phyloP scores from a whole-genome alignment of 768 basidiomycete genomes.

The Leccinum pellstonianum region DNA sequence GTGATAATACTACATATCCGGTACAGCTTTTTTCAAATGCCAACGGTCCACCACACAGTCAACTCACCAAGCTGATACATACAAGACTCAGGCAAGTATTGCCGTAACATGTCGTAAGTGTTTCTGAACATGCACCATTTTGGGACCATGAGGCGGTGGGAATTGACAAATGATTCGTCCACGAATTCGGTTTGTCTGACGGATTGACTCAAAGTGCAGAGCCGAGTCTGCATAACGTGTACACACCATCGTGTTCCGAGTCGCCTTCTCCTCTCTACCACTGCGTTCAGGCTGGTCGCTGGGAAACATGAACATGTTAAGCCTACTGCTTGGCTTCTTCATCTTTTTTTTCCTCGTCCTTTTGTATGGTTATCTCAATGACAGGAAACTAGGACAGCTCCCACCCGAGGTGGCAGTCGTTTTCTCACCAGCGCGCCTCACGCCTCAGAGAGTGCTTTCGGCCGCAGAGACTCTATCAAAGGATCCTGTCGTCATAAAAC shows the following conservation, averaged over 20 bases:
- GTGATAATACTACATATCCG: background rate
- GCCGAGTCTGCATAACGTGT: background rate
- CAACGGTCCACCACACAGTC: background rate
- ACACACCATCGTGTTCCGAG: background rate
- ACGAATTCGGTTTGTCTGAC: background rate
- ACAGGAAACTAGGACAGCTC: conserved; percentile 48
- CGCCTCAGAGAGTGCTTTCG: conserved; percentile 40
- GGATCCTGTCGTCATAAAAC: conserved; percentile 35
- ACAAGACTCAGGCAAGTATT: background rate
- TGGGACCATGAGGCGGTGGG: background rate
- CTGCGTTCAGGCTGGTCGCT: background rate
- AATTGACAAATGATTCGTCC: background rate
- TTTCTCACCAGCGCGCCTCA: conserved; percentile 54
- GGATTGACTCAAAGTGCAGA: background rate
- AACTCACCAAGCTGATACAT: background rate
- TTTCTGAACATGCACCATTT: background rate
- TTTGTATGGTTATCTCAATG: conserved; percentile 52
- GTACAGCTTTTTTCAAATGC: background rate
- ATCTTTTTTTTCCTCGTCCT: conserved; percentile 6
- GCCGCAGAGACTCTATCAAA: conserved; percentile 39
- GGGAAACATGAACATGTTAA: conserved; percentile 28
- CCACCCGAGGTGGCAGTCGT: conserved; percentile 44
- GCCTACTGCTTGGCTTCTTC: conserved; percentile 8
- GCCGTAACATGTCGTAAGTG: background rate
- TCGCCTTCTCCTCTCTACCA: background rate